Conservation (phyloP, 2,329 filamentous ascomycete genomes). For the Fusarium sublunatum region DNA sequence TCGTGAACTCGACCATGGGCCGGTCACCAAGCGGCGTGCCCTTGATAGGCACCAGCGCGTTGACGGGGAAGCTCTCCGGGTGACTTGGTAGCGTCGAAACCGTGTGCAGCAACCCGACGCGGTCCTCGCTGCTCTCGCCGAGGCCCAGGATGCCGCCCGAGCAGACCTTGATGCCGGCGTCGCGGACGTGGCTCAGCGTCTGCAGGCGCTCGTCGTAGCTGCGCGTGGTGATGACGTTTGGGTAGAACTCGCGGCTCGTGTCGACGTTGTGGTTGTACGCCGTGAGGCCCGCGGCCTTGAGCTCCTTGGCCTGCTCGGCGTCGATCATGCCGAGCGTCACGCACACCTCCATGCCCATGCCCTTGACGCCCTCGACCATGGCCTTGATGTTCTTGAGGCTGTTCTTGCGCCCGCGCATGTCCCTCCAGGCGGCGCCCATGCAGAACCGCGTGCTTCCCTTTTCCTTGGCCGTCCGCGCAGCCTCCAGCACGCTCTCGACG, state of each 20-base stretch:
- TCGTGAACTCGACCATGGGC: constrained; percentile 79
- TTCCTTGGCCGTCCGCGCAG: constrained; percentile 79
- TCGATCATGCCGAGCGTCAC: constrained; percentile 97
- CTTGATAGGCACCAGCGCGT: constrained; percentile 89
- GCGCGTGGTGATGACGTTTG: constrained; percentile 84
- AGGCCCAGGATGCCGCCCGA: constrained; percentile 89
- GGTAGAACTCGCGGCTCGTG: constrained; percentile 89
- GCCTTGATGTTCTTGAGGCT: constrained; percentile 84
- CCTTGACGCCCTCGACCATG: constrained; percentile 85
- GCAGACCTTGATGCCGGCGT: constrained; percentile 90
- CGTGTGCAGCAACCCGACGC: constrained; percentile 85
- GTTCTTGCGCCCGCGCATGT: constrained; percentile 91
- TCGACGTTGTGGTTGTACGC: constrained; percentile 97
- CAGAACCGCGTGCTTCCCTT: constrained; percentile 93
- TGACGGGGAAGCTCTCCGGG: constrained; percentile 91
- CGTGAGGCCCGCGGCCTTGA: constrained; percentile 85
- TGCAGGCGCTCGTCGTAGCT: constrained; percentile 87
- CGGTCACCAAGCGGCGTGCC: constrained; percentile 85
- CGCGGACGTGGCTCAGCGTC: constrained; percentile 82
- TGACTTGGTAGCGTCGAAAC: constrained; percentile 83
- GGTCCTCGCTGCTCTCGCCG: constrained; percentile 81
- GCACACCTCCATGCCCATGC: constrained; percentile 88
- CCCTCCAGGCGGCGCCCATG: constrained; percentile 94
- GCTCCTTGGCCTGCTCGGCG: constrained; percentile 79
- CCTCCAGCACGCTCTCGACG: constrained; percentile 83